Conservation (phyloP, 306 rosid species). For the Myrica gale region DNA sequence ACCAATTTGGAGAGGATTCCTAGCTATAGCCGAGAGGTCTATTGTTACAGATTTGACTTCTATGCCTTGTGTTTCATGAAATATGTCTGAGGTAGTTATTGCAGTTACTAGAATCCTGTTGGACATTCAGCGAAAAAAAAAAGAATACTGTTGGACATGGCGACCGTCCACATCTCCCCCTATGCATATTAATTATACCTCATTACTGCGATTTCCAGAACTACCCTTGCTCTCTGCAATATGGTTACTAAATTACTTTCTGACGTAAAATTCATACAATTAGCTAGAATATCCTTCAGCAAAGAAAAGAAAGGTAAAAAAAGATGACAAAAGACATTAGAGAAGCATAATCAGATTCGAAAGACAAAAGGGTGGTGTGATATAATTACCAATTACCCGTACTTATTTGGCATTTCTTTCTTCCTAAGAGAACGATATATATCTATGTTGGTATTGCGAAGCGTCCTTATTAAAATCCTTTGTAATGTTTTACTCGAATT, state of each 20-base stretch:
- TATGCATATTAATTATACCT: too few relatives aligned
- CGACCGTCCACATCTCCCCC: too few relatives aligned
- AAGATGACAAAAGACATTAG: not conserved
- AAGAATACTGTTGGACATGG: too few relatives aligned
- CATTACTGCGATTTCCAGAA: not conserved
- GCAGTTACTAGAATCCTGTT: conserved; percentile 45
- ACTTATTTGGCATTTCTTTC: not conserved
- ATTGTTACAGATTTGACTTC: too few relatives aligned
- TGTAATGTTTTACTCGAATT: too few relatives aligned
- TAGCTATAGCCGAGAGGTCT: too few relatives aligned
- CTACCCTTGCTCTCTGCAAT: not conserved
- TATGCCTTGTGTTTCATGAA: not conserved
- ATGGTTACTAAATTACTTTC: too few relatives aligned
- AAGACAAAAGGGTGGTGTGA: too few relatives aligned
- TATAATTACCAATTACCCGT: not conserved
- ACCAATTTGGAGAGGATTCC: too few relatives aligned
- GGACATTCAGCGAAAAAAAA: conserved; percentile 10
- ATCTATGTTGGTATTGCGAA: not conserved
- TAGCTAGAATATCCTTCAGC: not conserved
- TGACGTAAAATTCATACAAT: too few relatives aligned
- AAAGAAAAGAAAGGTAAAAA: not conserved
- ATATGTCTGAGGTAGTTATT: conserved; percentile 57
- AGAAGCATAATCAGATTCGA: not conserved
- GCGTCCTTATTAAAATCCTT: too few relatives aligned
- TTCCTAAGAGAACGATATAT: too few relatives aligned